Evolutionary conservation across 2,329 filamentous ascomycete genomes (phyloP), one percentile per base, ranked within the genome.

Genomic region (Microthyrium microscopicum): DNA sequence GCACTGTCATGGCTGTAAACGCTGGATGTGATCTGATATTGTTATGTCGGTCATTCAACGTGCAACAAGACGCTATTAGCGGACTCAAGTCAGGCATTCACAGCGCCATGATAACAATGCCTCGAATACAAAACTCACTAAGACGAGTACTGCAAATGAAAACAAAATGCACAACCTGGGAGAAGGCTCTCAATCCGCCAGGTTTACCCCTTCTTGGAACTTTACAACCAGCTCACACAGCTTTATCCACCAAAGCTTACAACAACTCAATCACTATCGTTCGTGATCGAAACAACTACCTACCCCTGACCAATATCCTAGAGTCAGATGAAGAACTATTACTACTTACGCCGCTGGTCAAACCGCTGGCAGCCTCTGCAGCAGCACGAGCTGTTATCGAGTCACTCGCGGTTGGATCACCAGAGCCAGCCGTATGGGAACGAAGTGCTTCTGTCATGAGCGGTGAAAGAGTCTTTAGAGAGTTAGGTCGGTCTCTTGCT

Each of bases 1-100:
- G 89, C 9, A 93, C 87, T 1, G 83, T 95, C 44, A 94, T 94
- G 84, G 89, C 89, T 3, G 81, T 94, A 32, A 89, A 93, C 52
- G 87, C 89, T 20, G 89, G 89, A 11, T 95, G 89, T 50, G 89
- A 98, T 52, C 62, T 95, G 34, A 73, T 94, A 4, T 68, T 94
- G 5, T 68, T 94, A 2, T 95, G 85, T 46, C 75, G 84, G 28
- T 84, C 83, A 5, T 91, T 84, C 44, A 74, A 80, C 24, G 77
- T 87, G 15, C 85, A 95, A 52, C 72, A 89, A 42, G 87, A 95
- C 55, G 87, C 85, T 5, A 81, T 98, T 47, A 80, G 78, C 22
- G 87, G 85, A 0, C 62, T 95, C 30, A 91, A 89, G 48, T 64
- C 92, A 7, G 85, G 85, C 1, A 70, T 93, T 20, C 83, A 93